Percentiles rank a stretch among this genome's conserved stretches.
Conservation (phyloP, 1,284 basidiomycete species). For the Stygiomarasmius scandens region DNA sequence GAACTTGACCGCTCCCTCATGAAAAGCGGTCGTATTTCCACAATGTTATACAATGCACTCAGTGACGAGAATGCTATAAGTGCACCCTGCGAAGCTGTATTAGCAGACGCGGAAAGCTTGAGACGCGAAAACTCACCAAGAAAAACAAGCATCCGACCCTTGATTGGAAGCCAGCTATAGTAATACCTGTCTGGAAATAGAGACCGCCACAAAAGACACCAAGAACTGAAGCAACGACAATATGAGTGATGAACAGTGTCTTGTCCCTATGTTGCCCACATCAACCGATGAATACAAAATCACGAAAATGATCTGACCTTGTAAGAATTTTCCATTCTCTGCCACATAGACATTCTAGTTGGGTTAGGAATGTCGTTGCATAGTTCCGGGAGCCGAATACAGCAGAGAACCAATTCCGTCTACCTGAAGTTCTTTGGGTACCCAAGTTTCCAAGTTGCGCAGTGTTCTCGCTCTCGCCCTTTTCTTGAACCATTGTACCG, state of each 20-base stretch:
- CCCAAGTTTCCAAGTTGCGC: not conserved
- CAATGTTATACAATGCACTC: constrained; percentile 85
- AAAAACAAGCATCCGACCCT: constrained; percentile 91
- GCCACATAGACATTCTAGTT: constrained; percentile 76
- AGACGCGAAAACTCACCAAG: constrained; percentile 53
- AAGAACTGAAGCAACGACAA: constrained; percentile 66
- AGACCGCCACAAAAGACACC: constrained; percentile 87
- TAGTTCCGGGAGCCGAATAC: constrained; percentile 34
- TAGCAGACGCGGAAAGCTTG: not conserved
- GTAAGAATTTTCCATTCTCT: constrained; percentile 83
- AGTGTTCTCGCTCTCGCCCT: constrained; percentile 13
- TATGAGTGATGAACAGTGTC: constrained; percentile 79
- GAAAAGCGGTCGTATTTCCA: constrained; percentile 82
- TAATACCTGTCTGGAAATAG: constrained; percentile 77
- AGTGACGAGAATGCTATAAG: constrained; percentile 87
- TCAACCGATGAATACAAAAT: not conserved
- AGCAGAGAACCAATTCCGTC: constrained; percentile 14
- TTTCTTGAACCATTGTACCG: constrained; percentile 12
- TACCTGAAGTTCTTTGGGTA: not conserved
- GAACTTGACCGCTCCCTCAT: constrained; percentile 80
- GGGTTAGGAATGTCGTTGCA: constrained; percentile 82
- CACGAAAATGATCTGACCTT: constrained; percentile 47
- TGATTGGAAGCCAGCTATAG: constrained; percentile 91
- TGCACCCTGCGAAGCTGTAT: constrained; percentile 57
- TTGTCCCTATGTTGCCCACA: constrained; percentile 60